Evolutionary conservation across 2,329 filamentous ascomycete genomes (phyloP).

Genomic region (Penicillium sp.): DNA sequence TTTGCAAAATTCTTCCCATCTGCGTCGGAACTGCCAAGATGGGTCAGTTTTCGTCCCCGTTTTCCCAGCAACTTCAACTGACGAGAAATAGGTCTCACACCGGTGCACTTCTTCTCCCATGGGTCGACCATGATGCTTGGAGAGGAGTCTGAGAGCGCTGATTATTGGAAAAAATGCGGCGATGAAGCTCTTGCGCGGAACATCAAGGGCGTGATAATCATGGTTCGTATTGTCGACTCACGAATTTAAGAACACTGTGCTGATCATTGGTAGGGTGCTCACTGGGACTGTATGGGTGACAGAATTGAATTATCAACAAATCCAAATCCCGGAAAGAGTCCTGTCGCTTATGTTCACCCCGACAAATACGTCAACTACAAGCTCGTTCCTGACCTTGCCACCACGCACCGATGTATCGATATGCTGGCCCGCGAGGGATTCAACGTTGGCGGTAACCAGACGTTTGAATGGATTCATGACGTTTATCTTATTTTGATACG

Average conservation of each 20-base stretch:
- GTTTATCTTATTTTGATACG: constrained; percentile 66
- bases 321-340: constrained; percentile 58
- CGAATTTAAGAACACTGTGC: neutral
- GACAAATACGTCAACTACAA: constrained; percentile 63
- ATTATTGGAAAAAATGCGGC: constrained; percentile 65
- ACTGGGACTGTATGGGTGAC: constrained; percentile 61
- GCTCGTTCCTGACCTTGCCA: constrained; percentile 59
- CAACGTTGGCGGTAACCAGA: constrained; percentile 51
- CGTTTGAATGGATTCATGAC: constrained; percentile 71
- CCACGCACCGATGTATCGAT: constrained; percentile 50
- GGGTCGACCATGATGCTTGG: constrained; percentile 71
- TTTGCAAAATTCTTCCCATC: neutral
- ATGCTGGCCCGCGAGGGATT: constrained; percentile 55
- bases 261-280: constrained; percentile 50
- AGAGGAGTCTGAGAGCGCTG: constrained; percentile 59
- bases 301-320: constrained; percentile 62
- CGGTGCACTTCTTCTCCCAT: constrained; percentile 68
- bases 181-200: constrained; percentile 59
- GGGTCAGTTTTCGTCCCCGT: neutral
- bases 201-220: constrained; percentile 64
- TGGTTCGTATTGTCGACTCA: constrained; percentile 44
- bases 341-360: constrained; percentile 66
- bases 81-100: constrained; percentile 39
- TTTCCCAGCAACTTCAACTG: neutral
- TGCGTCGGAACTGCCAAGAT: neutral